Base-by-base conservation (phyloP, 1,139 yeast species). In the Geotrichum reessii region DNA sequence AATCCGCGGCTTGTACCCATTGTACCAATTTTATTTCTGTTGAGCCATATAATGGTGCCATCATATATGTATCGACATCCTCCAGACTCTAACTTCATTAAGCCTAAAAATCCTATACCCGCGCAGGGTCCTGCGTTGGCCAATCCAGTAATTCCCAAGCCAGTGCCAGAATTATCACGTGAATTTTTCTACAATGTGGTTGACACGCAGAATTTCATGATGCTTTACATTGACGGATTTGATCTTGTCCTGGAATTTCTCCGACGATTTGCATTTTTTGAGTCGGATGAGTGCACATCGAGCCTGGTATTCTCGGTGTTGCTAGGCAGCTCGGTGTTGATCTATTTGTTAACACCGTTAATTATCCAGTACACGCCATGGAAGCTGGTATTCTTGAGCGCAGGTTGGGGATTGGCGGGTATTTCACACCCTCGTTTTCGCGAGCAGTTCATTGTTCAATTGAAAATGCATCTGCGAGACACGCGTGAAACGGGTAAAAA, bases 161-260 rank as follows among this genome's bases (percentile, higher is more conserved):
- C 96, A 0, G 87, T 85, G 2, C 88, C 93, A 1, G 90, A 89
- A 69, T 77, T 87, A 54, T 84, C 93, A 21, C 78, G 88, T 57
- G 96, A 90, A 69, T 90, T 89, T 69, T 73, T 86, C 28, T 71
- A 90, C 62, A 90, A 90, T 69, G 75, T 88, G 65, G 88, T 95
- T 0, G 97, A 90, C 73, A 76, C 90, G 58, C 97, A 90, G 68
- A 90, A 90, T 70, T 86, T 84, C 65, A 86, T 87, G 90, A 71
- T 84, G n/a, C 69, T 84, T 19, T 88, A 85, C 67, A 83, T 86
- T 11, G 71, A 74, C n/a, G 73, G 77, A 0, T 89, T 85, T 77
- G 95, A 90, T 71, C 76, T 77, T 42, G 60, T 81, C 5, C 74
- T 78, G 25, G 73, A 78, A 68, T 61, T 81, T 54, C 75, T 87